Evolutionary conservation across 306 rosid genomes (phyloP).

Genomic region (Mimosa bimucronata): DNA sequence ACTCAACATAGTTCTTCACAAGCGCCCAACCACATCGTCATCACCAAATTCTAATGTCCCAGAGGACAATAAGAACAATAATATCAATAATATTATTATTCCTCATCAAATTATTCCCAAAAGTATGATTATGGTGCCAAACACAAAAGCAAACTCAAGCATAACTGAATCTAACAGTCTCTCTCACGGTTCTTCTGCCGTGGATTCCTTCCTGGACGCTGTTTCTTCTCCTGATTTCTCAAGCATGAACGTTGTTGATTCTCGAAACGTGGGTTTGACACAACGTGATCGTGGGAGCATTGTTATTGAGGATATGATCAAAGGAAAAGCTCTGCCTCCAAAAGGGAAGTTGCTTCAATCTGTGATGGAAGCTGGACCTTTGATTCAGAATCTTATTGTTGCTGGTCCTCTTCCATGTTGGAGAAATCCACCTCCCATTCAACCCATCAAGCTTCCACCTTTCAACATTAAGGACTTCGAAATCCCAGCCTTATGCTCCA

Average conservation of each 20-base stretch:
- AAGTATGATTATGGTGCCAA: constrained; percentile 45
- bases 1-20: constrained; percentile 47
- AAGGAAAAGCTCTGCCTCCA: constrained; percentile 59
- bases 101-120: constrained; percentile 38
- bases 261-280: constrained; percentile 2
- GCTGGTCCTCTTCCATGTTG: constrained; percentile 86
- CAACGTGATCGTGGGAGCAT: constrained; percentile 45
- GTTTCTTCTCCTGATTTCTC: constrained; percentile 80
- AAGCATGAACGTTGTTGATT: constrained; percentile 53
- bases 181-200: constrained; percentile 72
- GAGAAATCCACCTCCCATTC: constrained; percentile 81
- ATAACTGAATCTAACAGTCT: constrained; percentile 61
- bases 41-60: constrained; percentile 18
- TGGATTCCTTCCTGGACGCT: constrained; percentile 66
- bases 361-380: constrained; percentile 78
- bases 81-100: background rate
- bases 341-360: constrained; percentile 74
- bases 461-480: constrained; percentile 49
- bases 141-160: constrained; percentile 61
- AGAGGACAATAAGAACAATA: no score
- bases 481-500: background rate
- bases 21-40: constrained; percentile 36
- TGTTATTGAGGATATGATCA: constrained; percentile 55
- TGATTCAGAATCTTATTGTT: constrained; percentile 66
- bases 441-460: constrained; percentile 62